Evolutionary conservation across 768 basidiomycete genomes (phyloP), one percentile per base, ranked within the genome.

Genomic region (Candolleomyces aberdarensis): DNA sequence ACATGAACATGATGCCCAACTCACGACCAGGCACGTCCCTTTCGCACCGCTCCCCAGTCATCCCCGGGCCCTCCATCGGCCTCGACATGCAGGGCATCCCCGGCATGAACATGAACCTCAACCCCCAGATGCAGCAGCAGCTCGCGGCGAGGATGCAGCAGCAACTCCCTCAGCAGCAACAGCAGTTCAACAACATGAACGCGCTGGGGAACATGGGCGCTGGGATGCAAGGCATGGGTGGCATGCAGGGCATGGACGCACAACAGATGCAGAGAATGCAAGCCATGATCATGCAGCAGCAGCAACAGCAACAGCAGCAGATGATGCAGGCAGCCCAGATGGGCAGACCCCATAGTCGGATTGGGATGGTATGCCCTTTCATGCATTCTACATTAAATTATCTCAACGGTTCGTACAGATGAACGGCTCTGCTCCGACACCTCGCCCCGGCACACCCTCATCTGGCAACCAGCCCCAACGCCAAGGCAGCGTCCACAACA

Each of bases 11-110:
- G 14, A 53, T 53, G 52, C 52, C 52, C 41, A 32, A 32, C 9
- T 68, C 67, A 39, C 54, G 68, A 26, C 66, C 64, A 6, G 59
- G 59, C 26, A 66, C 68, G 1, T 57, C 65, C n/a, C 14, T 65
- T 52, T 56, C 62, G 20, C 67, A 66, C 53, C 55, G 63, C 32
- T 65, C 64, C 26, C 64, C 66, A 22, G 39, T 58, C 39, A 57
- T 53, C 62, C 36, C 58, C 40, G 46, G 61, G 56, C 59, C 56
- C 26, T 48, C n/a, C 20, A 50, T 50, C 20, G 49, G n/a, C 49
- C 62, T 31, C 62, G 48, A 44, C 58, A 49, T 13, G 58, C 53
- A 41, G 31, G 56, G 50, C 63, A 66, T 63, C 44, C 10, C 39
- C 8, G 56, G 53, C 5, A 63, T 63, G 58, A 59, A 59, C n/a